A percentile compares a stretch with the other conserved stretches of the same genome.
phyloP scores from a whole-genome alignment of 352 stramenopile species.

The Lagenidium sp. region DNA sequence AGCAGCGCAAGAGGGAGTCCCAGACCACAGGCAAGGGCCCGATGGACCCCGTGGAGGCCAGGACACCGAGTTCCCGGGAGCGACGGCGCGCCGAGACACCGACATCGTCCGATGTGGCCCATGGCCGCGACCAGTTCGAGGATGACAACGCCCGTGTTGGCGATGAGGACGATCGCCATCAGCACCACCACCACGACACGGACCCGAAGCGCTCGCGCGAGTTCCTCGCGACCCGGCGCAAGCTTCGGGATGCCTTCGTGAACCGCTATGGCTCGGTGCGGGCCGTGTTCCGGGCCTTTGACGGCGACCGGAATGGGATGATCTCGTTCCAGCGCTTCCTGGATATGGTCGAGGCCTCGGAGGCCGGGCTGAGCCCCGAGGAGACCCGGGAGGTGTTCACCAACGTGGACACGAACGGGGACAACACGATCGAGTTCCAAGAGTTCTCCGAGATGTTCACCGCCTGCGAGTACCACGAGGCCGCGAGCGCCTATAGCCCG shows the following conservation, averaged over 20 bases:
- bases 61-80: too few relatives aligned
- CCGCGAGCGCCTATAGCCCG: conserved; percentile 28
- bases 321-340: conserved; percentile 70
- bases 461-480: conserved; percentile 13
- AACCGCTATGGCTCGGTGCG: conserved; percentile 71
- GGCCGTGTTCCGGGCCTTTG: conserved; percentile 67
- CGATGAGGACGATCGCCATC: neutral
- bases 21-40: too few relatives aligned
- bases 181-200: neutral
- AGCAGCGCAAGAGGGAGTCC: too few relatives aligned
- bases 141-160: too few relatives aligned
- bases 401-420: conserved; percentile 50
- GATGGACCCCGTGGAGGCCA: too few relatives aligned
- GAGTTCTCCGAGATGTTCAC: conserved; percentile 75
- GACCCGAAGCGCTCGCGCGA: neutral
- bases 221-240: conserved; percentile 30
- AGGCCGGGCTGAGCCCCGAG: conserved; percentile 33
- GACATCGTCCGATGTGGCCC: too few relatives aligned
- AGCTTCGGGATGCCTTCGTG: conserved; percentile 56
- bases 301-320: conserved; percentile 47
- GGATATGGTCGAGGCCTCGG: conserved; percentile 60
- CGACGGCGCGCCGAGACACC: too few relatives aligned
- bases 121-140: too few relatives aligned
- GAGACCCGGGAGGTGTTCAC: conserved; percentile 42
- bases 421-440: conserved; percentile 63